A percentile compares a stretch with the other conserved stretches of the same genome.
phyloP scores from a whole-genome alignment of 441 rosid species.

The Dalechampia spathulata region DNA sequence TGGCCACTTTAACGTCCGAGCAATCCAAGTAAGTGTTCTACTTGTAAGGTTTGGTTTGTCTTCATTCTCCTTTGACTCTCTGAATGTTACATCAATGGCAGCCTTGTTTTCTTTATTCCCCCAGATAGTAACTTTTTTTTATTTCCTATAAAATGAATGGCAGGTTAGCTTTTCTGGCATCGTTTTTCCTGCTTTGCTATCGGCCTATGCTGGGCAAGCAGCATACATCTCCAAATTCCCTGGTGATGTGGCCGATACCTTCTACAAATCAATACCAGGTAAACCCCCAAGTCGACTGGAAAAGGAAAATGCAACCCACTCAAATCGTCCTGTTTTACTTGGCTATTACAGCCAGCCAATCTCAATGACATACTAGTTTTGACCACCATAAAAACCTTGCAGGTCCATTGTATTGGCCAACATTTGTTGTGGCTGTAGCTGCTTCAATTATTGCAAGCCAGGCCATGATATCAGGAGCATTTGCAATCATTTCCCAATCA shows the following conservation, averaged over 20 bases:
- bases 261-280: constrained; percentile 68
- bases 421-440: constrained; percentile 55
- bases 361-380: no score
- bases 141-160: background rate
- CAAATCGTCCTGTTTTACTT: no score
- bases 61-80: no score
- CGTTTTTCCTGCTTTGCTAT: constrained; percentile 42
- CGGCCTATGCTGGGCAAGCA: constrained; percentile 65
- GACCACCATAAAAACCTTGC: no score
- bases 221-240: constrained; percentile 56
- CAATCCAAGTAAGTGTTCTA: constrained; percentile 43
- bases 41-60: no score
- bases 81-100: no score
- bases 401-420: constrained; percentile 74
- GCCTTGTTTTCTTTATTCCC: no score
- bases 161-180: constrained; percentile 65
- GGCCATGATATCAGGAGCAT: constrained; percentile 76
- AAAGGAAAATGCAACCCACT: no score
- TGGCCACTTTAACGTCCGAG: constrained; percentile 67
- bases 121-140: no score
- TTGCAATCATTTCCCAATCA: constrained; percentile 65
- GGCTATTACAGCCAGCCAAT: no score
- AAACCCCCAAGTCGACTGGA: no score
- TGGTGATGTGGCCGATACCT: constrained; percentile 39
- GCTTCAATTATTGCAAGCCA: constrained; percentile 76